Evolutionary conservation across 2,329 filamentous ascomycete species (phyloP).

Genomic region (Parascedosporium putredinis): DNA sequence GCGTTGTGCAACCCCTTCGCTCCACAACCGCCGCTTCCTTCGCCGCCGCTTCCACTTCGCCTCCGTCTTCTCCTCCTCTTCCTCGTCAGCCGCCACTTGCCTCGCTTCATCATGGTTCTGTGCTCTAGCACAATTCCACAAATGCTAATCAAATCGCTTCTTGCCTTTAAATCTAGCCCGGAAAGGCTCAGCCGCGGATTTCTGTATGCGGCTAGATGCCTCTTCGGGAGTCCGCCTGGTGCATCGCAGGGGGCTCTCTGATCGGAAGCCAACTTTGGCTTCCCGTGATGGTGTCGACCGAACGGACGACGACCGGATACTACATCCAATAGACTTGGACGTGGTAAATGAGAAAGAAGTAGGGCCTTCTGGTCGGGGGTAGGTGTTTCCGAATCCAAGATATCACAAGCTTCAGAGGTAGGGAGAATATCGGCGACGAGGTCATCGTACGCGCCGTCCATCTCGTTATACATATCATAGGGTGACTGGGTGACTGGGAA

Average conservation of each 20-base stretch:
- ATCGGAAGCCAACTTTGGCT: neutral
- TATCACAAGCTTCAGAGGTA: neutral
- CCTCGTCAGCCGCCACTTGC: neutral
- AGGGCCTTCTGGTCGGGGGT: conserved; percentile 2
- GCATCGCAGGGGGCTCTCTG: conserved; percentile 3
- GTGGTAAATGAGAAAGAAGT: neutral
- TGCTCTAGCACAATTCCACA: neutral
- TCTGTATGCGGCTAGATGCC: conserved; percentile 7
- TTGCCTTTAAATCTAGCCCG: neutral
- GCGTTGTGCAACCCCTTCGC: neutral
- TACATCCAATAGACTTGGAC: neutral
- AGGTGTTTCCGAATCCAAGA: conserved; percentile 4
- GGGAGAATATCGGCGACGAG: neutral
- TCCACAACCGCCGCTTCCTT: neutral
- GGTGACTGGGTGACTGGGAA: conserved; percentile 6
- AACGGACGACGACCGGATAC: neutral
- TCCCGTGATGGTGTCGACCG: neutral
- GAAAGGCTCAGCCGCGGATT: neutral
- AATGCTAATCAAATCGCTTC: conserved; percentile 3
- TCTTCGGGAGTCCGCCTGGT: conserved; percentile 7
- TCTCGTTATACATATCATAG: neutral
- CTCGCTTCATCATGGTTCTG: neutral
- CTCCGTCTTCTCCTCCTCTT: neutral
- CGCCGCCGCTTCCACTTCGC: neutral
- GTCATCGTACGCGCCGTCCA: neutral